Evolutionary conservation across 345 rosid species (phyloP).

Genomic region (Boechera divaricarpa): DNA sequence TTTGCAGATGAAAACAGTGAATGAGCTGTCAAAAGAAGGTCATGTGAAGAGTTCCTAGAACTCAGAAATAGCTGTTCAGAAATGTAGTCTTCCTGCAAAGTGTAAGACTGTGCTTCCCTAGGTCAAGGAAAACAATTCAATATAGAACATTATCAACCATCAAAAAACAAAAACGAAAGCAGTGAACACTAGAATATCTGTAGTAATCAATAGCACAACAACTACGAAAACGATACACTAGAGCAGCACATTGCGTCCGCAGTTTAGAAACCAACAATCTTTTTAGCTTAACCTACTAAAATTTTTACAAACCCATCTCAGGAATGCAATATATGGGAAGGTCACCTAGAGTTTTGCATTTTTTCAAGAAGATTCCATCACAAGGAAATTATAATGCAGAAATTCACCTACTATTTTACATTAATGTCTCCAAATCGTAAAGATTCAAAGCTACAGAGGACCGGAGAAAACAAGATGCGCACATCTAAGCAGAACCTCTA

Average conservation of each 20-base stretch:
- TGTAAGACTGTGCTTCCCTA: constrained; percentile 77
- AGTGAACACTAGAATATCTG: constrained; percentile 13
- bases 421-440: constrained; percentile 8
- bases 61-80: constrained; percentile 87
- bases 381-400: constrained; percentile 1
- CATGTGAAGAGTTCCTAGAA: constrained; percentile 68
- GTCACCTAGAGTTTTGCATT: constrained; percentile 4
- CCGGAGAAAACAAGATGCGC: constrained; percentile 12
- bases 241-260: constrained; percentile 5
- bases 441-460: constrained; percentile 24
- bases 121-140: constrained; percentile 36
- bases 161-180: constrained; percentile 17
- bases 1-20: constrained; percentile 69
- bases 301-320: constrained; percentile 23
- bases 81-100: constrained; percentile 81
- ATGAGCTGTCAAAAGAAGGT: constrained; percentile 69
- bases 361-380: constrained; percentile 31
- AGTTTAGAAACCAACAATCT: constrained; percentile 10
- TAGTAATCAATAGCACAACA: constrained; percentile 28
- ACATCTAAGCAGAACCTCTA: constrained; percentile 13
- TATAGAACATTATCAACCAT: constrained; percentile 30
- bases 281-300: constrained; percentile 23
- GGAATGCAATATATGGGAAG: constrained; percentile 26
- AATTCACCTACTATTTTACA: constrained; percentile 10
- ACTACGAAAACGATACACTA: constrained; percentile 10